Conservation (phyloP, 2,329 filamentous ascomycete species). For the Aspergillus tamarii region DNA sequence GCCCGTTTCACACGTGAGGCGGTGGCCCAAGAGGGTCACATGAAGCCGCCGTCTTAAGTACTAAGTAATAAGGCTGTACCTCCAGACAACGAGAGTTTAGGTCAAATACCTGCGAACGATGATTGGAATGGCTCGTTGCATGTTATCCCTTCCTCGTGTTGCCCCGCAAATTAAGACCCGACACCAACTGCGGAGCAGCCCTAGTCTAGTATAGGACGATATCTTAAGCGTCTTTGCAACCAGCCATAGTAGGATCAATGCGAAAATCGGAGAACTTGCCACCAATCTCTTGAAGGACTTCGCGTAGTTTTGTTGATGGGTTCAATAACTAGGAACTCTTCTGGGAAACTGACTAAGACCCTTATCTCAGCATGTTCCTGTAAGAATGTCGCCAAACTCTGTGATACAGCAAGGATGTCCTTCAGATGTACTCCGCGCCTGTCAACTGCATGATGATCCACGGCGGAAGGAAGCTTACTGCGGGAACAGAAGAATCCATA, state of each 20-base stretch:
- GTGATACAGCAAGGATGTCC: neutral
- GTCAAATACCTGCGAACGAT: neutral
- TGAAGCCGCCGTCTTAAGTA: neutral
- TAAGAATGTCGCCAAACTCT: neutral
- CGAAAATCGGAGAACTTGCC: neutral
- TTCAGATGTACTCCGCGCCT: neutral
- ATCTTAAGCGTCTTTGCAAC: neutral
- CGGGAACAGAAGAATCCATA: neutral
- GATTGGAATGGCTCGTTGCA: neutral
- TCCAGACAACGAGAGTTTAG: neutral
- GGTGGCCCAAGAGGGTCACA: slow-evolving; percentile 2
- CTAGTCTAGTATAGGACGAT: slow-evolving; percentile 2
- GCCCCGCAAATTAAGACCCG: slow-evolving; percentile 13
- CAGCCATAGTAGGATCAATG: neutral
- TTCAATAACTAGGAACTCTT: neutral
- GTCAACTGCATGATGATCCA: slow-evolving; percentile 1
- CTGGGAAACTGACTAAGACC: neutral
- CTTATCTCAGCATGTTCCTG: neutral
- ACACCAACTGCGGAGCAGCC: slow-evolving; percentile 9
- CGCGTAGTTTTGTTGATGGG: neutral
- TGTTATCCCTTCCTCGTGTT: slow-evolving; percentile 5
- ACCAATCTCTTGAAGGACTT: neutral
- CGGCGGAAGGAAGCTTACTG: slow-evolving; percentile 4
- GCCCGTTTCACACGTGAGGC: neutral
- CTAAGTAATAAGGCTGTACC: neutral